Conservation (phyloP, 1,139 yeast species). For the Yamadazyma blattariae region DNA sequence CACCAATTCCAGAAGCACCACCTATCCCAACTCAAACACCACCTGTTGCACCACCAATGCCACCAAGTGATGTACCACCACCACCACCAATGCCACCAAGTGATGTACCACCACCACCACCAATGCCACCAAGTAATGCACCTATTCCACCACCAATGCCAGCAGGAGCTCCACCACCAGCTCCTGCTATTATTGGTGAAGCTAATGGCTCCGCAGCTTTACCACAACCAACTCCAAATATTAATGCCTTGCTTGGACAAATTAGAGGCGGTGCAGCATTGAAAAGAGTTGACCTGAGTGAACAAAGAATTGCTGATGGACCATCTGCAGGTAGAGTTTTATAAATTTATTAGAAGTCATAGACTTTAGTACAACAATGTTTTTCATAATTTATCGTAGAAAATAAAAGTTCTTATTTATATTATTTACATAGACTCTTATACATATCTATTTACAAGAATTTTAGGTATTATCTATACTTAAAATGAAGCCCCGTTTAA, state of each 20-base stretch:
- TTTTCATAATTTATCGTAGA: too few species aligned
- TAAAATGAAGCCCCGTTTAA: neutral
- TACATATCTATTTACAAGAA: too few species aligned
- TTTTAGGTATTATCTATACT: too few species aligned
- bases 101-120: slow-evolving; percentile 22
- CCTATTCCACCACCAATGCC: slow-evolving; percentile 22
- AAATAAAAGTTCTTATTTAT: slow-evolving; percentile 2
- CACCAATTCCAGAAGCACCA: slow-evolving; percentile 8
- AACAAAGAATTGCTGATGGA: slow-evolving; percentile 44
- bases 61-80: slow-evolving; percentile 14
- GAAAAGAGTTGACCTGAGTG: slow-evolving; percentile 45
- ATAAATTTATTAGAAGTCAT: too few species aligned
- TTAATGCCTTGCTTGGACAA: slow-evolving; percentile 52
- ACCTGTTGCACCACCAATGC: slow-evolving; percentile 19
- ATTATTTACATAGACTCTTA: too few species aligned
- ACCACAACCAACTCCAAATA: slow-evolving; percentile 31
- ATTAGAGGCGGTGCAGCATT: slow-evolving; percentile 52
- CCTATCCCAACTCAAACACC: slow-evolving; percentile 16
- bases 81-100: slow-evolving; percentile 18
- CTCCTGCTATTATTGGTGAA: slow-evolving; percentile 18
- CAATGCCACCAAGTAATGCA: slow-evolving; percentile 13
- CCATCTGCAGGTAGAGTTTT: slow-evolving; percentile 52
- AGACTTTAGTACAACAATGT: too few species aligned
- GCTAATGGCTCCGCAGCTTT: slow-evolving; percentile 18
- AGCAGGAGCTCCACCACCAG: slow-evolving; percentile 18